Conservation (phyloP, 306 rosid genomes). For the Vigna nakashimae region DNA sequence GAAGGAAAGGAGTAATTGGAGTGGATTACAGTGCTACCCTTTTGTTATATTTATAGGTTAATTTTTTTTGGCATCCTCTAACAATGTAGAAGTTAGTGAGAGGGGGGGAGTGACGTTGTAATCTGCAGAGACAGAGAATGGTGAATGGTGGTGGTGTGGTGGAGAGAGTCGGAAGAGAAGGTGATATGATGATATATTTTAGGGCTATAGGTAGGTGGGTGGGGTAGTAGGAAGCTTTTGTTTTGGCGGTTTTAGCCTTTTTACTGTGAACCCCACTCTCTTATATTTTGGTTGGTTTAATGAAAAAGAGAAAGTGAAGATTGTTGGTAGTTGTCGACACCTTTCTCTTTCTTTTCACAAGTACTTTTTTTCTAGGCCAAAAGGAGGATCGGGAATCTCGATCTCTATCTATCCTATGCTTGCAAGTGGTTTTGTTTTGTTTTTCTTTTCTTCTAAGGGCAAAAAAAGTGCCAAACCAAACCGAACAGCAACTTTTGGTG, state of each 20-base stretch:
- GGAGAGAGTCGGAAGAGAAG: constrained; percentile 3
- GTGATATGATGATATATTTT: neutral
- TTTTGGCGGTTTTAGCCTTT: constrained; percentile 39
- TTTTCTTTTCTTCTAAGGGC: neutral
- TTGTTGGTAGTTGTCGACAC: constrained; percentile 43
- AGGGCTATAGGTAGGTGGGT: neutral
- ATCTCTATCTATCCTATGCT: constrained; percentile 40
- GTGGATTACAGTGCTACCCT: constrained; percentile 29
- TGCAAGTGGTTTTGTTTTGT: neutral
- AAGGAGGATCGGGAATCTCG: constrained; percentile 53
- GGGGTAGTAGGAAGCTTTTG: constrained; percentile 7
- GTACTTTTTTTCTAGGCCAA: constrained; percentile 28
- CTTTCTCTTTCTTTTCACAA: constrained; percentile 17
- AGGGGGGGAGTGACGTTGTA: constrained; percentile 23
- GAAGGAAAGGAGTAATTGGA: constrained; percentile 39
- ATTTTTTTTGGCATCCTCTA: constrained; percentile 47
- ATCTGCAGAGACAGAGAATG: neutral
- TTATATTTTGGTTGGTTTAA: constrained; percentile 36
- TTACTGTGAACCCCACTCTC: constrained; percentile 39
- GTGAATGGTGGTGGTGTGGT: neutral
- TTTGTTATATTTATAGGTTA: constrained; percentile 36
- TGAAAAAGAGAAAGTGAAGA: constrained; percentile 49
- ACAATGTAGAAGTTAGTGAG: constrained; percentile 51
- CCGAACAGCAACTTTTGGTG: constrained; percentile 41
- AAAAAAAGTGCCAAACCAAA: constrained; percentile 48